Conservation (phyloP, 1,284 basidiomycete species). For the Cystobasidium slooffiae region DNA sequence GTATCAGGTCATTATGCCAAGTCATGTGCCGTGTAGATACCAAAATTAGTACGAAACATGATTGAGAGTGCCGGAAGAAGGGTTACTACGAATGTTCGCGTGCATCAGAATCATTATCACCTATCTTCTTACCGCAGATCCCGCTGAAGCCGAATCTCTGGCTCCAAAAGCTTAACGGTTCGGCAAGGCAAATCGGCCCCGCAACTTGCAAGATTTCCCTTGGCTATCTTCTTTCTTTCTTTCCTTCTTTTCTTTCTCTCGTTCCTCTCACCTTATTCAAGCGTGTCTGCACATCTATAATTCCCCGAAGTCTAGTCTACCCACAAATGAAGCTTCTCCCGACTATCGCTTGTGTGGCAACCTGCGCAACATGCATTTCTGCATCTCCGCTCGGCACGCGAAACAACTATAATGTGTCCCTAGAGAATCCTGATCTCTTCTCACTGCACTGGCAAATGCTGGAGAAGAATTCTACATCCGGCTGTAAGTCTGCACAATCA, state of each 20-base stretch:
- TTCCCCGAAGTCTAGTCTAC: too few species aligned
- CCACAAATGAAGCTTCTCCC: conserved; percentile 7
- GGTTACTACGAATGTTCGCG: too few species aligned
- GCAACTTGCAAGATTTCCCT: too few species aligned
- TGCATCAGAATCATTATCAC: too few species aligned
- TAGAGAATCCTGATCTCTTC: conserved; percentile 32
- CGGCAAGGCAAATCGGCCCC: too few species aligned
- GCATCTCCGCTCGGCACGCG: conserved; percentile 25
- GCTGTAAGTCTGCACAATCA: conserved; percentile 6
- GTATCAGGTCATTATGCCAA: neutral
- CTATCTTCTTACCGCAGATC: too few species aligned
- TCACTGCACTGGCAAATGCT: conserved; percentile 30
- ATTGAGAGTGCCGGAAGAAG: neutral
- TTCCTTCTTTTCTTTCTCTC: too few species aligned
- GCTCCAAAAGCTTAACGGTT: too few species aligned
- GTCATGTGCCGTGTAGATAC: neutral
- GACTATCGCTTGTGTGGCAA: neutral
- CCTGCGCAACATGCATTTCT: neutral
- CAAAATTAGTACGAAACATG: conserved; percentile 16
- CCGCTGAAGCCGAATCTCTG: too few species aligned
- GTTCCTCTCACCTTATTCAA: too few species aligned
- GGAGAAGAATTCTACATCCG: conserved; percentile 28
- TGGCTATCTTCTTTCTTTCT: too few species aligned
- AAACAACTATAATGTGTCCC: conserved; percentile 35
- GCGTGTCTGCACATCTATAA: too few species aligned